phyloP scores from a whole-genome alignment of 2,329 filamentous ascomycete genomes.

The Teratosphaeria epicoccoides region DNA sequence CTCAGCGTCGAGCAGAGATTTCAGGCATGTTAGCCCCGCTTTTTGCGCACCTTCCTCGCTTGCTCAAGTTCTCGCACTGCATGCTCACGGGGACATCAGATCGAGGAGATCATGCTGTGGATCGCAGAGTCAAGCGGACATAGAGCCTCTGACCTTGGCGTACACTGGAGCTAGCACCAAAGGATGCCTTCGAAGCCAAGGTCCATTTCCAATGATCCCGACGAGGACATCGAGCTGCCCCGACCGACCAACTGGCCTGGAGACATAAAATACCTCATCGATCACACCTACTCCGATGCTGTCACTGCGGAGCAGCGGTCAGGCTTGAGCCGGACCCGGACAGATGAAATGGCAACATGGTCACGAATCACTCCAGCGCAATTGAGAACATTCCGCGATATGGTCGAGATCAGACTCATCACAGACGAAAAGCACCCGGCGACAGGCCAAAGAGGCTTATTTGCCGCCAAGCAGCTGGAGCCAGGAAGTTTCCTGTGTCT shows the following conservation, averaged over 20 bases:
- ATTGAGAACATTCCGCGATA: slow-evolving; percentile 23
- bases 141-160: background rate
- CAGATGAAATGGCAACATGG: slow-evolving; percentile 15
- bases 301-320: slow-evolving; percentile 16
- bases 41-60: background rate
- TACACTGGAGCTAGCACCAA: background rate
- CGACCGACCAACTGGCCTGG: slow-evolving; percentile 23
- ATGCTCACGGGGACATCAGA: too few relatives aligned
- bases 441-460: slow-evolving; percentile 37
- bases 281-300: slow-evolving; percentile 22
- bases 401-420: slow-evolving; percentile 35
- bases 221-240: background rate
- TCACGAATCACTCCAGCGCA: slow-evolving; percentile 12
- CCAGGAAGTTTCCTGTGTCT: slow-evolving; percentile 39
- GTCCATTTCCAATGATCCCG: background rate
- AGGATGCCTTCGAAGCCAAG: background rate
- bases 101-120: background rate
- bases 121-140: background rate
- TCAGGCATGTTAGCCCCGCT: background rate
- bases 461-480: slow-evolving; percentile 33
- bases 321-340: slow-evolving; percentile 16
- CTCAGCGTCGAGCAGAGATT: too few relatives aligned
- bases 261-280: slow-evolving; percentile 21
- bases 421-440: slow-evolving; percentile 36
- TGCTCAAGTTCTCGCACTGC: background rate